Evolutionary conservation across 306 rosid genomes (phyloP).

Genomic region (Arachis stenosperma): DNA sequence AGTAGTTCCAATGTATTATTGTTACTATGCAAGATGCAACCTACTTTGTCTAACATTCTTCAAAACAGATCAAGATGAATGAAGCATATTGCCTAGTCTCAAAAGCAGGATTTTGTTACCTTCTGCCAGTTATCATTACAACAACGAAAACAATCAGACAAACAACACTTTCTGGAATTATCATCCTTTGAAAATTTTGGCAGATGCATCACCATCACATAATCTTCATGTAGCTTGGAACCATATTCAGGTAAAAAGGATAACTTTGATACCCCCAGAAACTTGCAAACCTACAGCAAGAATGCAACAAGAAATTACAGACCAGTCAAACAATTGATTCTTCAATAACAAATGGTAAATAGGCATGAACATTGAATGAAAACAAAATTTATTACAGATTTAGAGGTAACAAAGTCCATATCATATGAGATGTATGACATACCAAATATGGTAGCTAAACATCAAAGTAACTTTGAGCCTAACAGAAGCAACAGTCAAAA

Average conservation of each 20-base stretch:
- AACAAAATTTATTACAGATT: neutral
- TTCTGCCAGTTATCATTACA: slow-evolving; percentile 99
- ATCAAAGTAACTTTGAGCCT: neutral
- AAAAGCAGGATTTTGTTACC: slow-evolving; percentile 53
- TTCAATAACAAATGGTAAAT: slow-evolving; percentile 15
- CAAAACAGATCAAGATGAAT: slow-evolving; percentile 26
- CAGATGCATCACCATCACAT: slow-evolving; percentile 92
- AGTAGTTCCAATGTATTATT: neutral
- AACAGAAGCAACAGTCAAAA: neutral
- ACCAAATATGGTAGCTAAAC: neutral
- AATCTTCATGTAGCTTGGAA: slow-evolving; percentile 92
- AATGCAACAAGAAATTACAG: slow-evolving; percentile 39
- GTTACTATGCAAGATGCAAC: neutral
- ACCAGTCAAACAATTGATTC: slow-evolving; percentile 14
- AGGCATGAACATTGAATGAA: slow-evolving; percentile 20
- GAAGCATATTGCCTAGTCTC: slow-evolving; percentile 19
- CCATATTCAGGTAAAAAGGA: slow-evolving; percentile 97
- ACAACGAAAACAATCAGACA: slow-evolving; percentile 72
- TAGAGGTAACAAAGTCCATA: slow-evolving; percentile 27
- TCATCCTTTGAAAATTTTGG: slow-evolving; percentile 68
- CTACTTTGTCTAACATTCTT: slow-evolving; percentile 3
- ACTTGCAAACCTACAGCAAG: slow-evolving; percentile 86
- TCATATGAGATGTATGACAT: slow-evolving; percentile 12
- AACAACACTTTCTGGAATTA: slow-evolving; percentile 74
- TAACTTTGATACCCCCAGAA: slow-evolving; percentile 91